A percentile compares a stretch with the other conserved stretches of the same genome.
Evolutionary conservation across 257 asterid genomes (phyloP).

Genomic region (Solanum corneliomulleri): DNA sequence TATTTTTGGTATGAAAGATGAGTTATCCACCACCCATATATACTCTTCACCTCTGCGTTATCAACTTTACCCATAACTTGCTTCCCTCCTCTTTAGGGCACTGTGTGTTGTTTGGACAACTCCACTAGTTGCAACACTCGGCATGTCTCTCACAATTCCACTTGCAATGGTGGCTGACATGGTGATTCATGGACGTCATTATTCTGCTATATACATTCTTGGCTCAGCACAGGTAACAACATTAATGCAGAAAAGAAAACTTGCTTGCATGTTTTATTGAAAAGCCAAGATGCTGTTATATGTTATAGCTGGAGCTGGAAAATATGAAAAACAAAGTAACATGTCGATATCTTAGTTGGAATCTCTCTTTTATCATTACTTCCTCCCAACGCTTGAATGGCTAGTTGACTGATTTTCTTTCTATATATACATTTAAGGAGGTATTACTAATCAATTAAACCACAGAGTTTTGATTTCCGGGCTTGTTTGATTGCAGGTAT

Average conservation of each 20-base stretch:
- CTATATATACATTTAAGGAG: background rate
- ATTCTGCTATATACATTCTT: slow-evolving; percentile 75
- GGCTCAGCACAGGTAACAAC: slow-evolving; percentile 84
- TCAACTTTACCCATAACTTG: background rate
- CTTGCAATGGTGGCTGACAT: slow-evolving; percentile 97
- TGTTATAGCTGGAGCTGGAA: background rate
- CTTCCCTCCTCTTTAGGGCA: slow-evolving; percentile 43
- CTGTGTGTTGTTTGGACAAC: slow-evolving; percentile 98
- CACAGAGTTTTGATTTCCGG: background rate
- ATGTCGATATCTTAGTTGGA: background rate
- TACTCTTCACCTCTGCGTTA: background rate
- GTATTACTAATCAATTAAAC: background rate
- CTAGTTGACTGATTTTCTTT: background rate
- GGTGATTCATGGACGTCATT: slow-evolving; percentile 90
- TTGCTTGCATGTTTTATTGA: background rate
- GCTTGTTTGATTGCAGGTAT: slow-evolving; percentile 46
- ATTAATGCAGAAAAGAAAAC: background rate
- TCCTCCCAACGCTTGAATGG: background rate
- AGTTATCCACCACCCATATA: background rate
- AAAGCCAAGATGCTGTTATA: background rate
- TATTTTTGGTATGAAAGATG: slow-evolving; percentile 65
- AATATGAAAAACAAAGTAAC: background rate
- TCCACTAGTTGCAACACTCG: slow-evolving; percentile 93
- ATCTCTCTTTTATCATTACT: background rate
- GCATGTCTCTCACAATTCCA: slow-evolving; percentile 98